These are phyloP conservation scores for Spiraea crenata DNA, from an alignment of 331 rosid genomes.

Conservation along the genomic window DNA sequence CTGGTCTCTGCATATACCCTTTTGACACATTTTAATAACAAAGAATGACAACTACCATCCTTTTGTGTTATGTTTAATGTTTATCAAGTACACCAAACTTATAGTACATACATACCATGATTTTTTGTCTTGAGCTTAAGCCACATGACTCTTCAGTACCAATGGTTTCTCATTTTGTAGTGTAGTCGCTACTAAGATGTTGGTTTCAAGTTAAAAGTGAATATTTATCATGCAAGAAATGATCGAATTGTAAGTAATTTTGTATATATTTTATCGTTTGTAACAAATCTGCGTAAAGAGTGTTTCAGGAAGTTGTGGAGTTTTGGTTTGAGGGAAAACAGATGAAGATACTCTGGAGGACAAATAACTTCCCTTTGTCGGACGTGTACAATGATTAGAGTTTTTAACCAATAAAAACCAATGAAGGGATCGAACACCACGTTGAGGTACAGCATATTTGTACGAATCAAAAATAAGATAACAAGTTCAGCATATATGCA, in stretches of 20 bases:
- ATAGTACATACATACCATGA: not conserved
- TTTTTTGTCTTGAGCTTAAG: constrained; percentile 2
- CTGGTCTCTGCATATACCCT: not conserved
- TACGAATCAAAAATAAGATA: no score
- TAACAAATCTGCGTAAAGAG: no score
- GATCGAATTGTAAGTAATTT: no score
- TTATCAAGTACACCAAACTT: not conserved
- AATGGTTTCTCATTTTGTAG: not conserved
- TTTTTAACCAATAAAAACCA: not conserved
- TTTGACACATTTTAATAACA: constrained; percentile 7
- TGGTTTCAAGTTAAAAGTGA: no score
- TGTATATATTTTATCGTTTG: no score
- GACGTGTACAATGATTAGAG: not conserved
- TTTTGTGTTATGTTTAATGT: not conserved
- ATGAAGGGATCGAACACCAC: not conserved
- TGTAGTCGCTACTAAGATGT: no score
- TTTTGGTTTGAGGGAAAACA: no score
- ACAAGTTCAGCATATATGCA: not conserved
- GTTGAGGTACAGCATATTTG: not conserved
- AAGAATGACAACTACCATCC: constrained; percentile 12
- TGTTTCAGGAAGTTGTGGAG: no score
- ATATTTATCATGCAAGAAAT: no score
- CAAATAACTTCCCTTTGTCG: not conserved
- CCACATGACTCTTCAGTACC: constrained; percentile 10
- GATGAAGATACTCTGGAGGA: no score